A percentile compares a stretch with the other conserved stretches of the same genome.
phyloP scores from a whole-genome alignment of 2,329 filamentous ascomycete species.

The Pseudogymnoascus sp. region DNA sequence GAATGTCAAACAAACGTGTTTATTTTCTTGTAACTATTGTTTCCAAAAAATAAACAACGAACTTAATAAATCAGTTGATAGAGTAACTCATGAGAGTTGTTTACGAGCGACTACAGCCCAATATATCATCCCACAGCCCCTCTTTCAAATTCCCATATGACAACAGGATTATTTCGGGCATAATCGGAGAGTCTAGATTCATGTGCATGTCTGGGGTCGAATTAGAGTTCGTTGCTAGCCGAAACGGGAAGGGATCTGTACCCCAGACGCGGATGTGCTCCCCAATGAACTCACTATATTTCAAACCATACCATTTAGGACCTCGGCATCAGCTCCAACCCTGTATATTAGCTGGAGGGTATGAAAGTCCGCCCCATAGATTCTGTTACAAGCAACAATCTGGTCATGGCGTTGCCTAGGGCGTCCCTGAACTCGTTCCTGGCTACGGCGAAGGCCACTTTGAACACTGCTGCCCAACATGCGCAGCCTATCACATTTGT shows the following conservation, averaged over 20 bases:
- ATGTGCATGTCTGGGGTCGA: neutral
- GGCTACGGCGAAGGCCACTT: slow-evolving; percentile 39
- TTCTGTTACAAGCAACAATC: neutral
- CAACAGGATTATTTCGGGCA: neutral
- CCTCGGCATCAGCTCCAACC: neutral
- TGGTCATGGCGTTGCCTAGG: slow-evolving; percentile 25
- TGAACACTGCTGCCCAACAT: slow-evolving; percentile 38
- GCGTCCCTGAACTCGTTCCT: slow-evolving; percentile 45
- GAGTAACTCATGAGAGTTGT: neutral
- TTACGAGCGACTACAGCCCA: neutral
- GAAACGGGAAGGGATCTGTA: slow-evolving; percentile 3
- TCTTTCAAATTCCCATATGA: slow-evolving; percentile 7
- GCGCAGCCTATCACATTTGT: slow-evolving; percentile 50
- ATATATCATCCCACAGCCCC: slow-evolving; percentile 8
- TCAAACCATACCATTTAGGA: slow-evolving; percentile 8
- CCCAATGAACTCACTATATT: slow-evolving; percentile 9
- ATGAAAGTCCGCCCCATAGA: slow-evolving; percentile 3
- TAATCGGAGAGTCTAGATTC: slow-evolving; percentile 9
- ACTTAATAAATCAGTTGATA: neutral
- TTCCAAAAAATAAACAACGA: neutral
- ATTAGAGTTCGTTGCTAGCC: slow-evolving; percentile 5
- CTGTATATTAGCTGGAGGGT: slow-evolving; percentile 2
- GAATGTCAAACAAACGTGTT: neutral
- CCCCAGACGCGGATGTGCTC: slow-evolving; percentile 4
- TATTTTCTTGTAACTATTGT: slow-evolving; percentile 1